Evolutionary conservation across 345 rosid genomes (phyloP).

Genomic region (Excoecaria cochinchinensis): DNA sequence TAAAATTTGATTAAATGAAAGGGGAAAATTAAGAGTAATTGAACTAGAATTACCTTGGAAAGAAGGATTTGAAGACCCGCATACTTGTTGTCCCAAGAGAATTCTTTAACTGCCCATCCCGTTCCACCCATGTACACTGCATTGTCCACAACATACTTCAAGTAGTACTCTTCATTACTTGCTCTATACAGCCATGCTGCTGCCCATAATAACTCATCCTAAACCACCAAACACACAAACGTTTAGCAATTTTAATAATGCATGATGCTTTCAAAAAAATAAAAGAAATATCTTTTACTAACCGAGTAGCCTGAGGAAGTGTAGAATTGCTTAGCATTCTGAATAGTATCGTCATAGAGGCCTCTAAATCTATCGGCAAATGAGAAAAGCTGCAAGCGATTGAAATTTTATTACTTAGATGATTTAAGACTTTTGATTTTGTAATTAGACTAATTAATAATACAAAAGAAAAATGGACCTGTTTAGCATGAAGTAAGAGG

Average conservation of each 20-base stretch:
- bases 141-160: slow-evolving; percentile 63
- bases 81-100: slow-evolving; percentile 93
- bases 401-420: not conserved
- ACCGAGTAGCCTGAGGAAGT: slow-evolving; percentile 36
- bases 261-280: not conserved
- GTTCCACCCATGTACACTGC: slow-evolving; percentile 84
- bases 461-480: slow-evolving; percentile 34
- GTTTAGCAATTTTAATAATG: not conserved
- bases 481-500: slow-evolving; percentile 65
- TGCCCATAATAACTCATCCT: slow-evolving; percentile 93
- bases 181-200: slow-evolving; percentile 76
- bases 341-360: slow-evolving; percentile 27
- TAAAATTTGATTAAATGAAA: too few species aligned
- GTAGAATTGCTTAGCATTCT: slow-evolving; percentile 29
- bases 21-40: not conserved
- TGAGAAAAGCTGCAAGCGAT: slow-evolving; percentile 25
- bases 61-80: slow-evolving; percentile 87
- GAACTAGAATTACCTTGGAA: slow-evolving; percentile 47
- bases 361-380: slow-evolving; percentile 31
- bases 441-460: not conserved
- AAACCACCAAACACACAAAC: not conserved
- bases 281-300: not conserved
- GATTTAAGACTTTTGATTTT: too few species aligned
- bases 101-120: slow-evolving; percentile 84
- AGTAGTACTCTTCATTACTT: slow-evolving; percentile 58